phyloP scores from a whole-genome alignment of 345 rosid genomes.

The Hevea brasiliensis region DNA sequence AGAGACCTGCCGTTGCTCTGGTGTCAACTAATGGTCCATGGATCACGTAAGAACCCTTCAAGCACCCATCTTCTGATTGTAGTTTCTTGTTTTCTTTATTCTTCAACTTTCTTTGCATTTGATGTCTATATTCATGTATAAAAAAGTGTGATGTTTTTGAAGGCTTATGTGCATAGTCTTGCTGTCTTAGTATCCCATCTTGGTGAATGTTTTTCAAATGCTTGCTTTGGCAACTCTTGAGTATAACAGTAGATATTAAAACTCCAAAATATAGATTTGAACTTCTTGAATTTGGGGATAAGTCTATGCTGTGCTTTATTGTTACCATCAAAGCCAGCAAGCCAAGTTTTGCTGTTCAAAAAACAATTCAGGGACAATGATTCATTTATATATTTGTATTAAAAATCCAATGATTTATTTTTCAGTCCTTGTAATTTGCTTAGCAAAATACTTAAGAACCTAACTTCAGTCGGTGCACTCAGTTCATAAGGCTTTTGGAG shows the following conservation, averaged over 20 bases:
- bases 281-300: not conserved
- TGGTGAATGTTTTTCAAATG: not conserved
- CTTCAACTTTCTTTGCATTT: conserved; percentile 3
- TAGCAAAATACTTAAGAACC: not conserved
- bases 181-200: not conserved
- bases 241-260: not conserved
- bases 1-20: conserved; percentile 94
- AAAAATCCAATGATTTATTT: not conserved
- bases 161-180: not conserved
- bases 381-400: not conserved
- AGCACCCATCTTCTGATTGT: not conserved
- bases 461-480: not conserved
- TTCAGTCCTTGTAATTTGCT: not conserved
- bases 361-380: not conserved
- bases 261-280: not conserved
- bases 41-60: conserved; percentile 72
- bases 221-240: not conserved
- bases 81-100: not conserved
- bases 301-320: not conserved
- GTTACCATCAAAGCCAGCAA: too few relatives aligned
- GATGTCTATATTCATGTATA: not conserved
- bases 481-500: not conserved
- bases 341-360: too few relatives aligned
- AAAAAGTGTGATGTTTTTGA: not conserved
- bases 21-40: conserved; percentile 90